Conservation (phyloP, 306 rosid species). For the Elaeagnus macrophylla region DNA sequence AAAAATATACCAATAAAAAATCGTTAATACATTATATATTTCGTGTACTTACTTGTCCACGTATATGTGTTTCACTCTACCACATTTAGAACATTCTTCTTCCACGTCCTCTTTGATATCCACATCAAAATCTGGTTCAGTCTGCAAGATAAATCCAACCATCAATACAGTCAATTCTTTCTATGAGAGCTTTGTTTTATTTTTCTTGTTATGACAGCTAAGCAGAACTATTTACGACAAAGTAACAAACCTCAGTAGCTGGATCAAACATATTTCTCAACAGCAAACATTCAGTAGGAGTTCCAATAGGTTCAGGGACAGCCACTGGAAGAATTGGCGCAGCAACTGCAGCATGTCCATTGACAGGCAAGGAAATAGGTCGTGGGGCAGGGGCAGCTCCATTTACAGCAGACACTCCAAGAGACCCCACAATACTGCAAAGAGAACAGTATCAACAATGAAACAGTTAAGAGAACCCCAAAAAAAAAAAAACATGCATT, state of each 20-base stretch:
- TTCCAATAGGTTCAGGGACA: conserved; percentile 59
- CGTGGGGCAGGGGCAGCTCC: conserved; percentile 60
- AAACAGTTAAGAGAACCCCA: background rate
- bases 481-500: background rate
- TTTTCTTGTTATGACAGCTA: background rate
- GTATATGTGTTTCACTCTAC: conserved; percentile 77
- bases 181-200: background rate
- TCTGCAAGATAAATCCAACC: conserved; percentile 36
- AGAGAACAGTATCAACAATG: background rate
- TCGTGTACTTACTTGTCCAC: conserved; percentile 84
- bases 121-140: conserved; percentile 74
- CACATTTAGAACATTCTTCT: conserved; percentile 92
- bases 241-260: conserved; percentile 58
- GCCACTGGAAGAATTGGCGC: conserved; percentile 41
- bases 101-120: conserved; percentile 94
- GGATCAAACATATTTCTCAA: conserved; percentile 98
- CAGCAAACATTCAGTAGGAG: conserved; percentile 80
- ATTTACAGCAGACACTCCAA: conserved; percentile 56
- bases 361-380: conserved; percentile 48
- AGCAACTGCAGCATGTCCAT: conserved; percentile 45
- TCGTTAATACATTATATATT: background rate
- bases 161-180: conserved; percentile 7
- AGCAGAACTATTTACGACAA: conserved; percentile 7
- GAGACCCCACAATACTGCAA: conserved; percentile 63
- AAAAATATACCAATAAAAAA: too few species aligned